phyloP scores from a whole-genome alignment of 2,329 filamentous ascomycete species.

The Paecilomyces dactylethromorphus region DNA sequence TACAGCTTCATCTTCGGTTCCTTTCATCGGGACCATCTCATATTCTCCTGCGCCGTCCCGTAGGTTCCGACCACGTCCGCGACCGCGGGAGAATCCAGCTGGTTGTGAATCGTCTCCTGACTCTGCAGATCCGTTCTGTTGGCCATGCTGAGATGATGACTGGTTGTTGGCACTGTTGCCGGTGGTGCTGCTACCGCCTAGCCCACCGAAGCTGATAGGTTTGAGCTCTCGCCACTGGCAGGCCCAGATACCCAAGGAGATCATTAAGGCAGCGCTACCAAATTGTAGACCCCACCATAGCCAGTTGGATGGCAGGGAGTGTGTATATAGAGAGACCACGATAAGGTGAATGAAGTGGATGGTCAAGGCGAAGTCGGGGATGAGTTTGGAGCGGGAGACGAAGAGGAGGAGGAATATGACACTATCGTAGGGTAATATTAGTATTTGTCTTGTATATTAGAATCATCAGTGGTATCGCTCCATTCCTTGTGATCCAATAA shows the following conservation, averaged over 20 bases:
- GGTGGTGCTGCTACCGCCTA: slow-evolving; percentile 13
- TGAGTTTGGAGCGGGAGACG: slow-evolving; percentile 83
- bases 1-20: slow-evolving; percentile 45
- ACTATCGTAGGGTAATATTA: slow-evolving; percentile 41
- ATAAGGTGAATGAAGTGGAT: slow-evolving; percentile 78
- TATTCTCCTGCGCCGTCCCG: slow-evolving; percentile 41
- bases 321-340: slow-evolving; percentile 70
- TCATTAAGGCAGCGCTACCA: slow-evolving; percentile 57
- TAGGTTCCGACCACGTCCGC: slow-evolving; percentile 14
- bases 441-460: background rate
- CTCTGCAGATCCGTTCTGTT: slow-evolving; percentile 48
- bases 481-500: background rate
- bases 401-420: slow-evolving; percentile 76
- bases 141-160: slow-evolving; percentile 28
- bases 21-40: slow-evolving; percentile 57
- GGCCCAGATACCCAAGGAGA: slow-evolving; percentile 73
- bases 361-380: slow-evolving; percentile 89
- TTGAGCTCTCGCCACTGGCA: slow-evolving; percentile 84
- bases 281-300: slow-evolving; percentile 80
- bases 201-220: slow-evolving; percentile 78
- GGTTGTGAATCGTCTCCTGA: slow-evolving; percentile 7
- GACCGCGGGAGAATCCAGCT: slow-evolving; percentile 11
- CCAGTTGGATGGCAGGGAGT: slow-evolving; percentile 64
- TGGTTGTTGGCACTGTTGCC: slow-evolving; percentile 8
- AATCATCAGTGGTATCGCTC: background rate